phyloP scores from a whole-genome alignment of 2,329 filamentous ascomycete genomes.

The Fusarium robinianum region DNA sequence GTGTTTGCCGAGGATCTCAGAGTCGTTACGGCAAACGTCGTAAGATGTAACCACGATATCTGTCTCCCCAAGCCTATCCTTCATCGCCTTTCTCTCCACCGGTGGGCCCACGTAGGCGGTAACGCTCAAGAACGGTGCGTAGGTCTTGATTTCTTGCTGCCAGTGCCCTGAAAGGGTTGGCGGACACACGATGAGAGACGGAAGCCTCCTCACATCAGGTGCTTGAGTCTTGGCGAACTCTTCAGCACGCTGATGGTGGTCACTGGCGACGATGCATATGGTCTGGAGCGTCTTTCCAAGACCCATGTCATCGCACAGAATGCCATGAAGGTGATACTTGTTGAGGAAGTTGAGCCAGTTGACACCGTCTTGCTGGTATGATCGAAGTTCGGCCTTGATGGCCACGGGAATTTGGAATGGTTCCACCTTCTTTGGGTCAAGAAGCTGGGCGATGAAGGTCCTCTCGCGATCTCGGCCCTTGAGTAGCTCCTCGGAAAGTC shows the following conservation, averaged over 20 bases:
- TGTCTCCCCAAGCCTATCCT: constrained; percentile 70
- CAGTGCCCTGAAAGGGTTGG: constrained; percentile 96
- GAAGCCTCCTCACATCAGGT: constrained; percentile 76
- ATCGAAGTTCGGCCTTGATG: constrained; percentile 94
- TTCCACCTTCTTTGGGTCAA: constrained; percentile 97
- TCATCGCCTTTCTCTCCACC: constrained; percentile 73
- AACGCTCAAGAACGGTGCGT: constrained; percentile 89
- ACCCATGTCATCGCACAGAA: constrained; percentile 99
- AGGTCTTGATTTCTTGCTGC: constrained; percentile 96
- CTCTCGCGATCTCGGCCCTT: constrained; percentile 91
- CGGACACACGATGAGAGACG: constrained; percentile 93
- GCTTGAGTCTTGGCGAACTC: constrained; percentile 84
- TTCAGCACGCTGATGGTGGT: constrained; percentile 90
- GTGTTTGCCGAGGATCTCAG: constrained; percentile 78
- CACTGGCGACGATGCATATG: constrained; percentile 95
- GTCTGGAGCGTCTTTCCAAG: constrained; percentile 97
- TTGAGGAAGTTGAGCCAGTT: constrained; percentile 99
- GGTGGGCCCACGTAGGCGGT: constrained; percentile 92
- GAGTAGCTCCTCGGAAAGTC: constrained; percentile 84
- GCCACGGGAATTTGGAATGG: constrained; percentile 90
- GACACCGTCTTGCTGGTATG: constrained; percentile 97
- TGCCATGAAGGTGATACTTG: constrained; percentile 95
- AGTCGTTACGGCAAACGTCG: constrained; percentile 95
- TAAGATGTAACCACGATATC: constrained; percentile 98
- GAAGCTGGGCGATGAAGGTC: constrained; percentile 94